Percentiles rank a stretch among this genome's conserved stretches.
Evolutionary conservation across 345 rosid genomes (phyloP).

Genomic region (Ceriops tagal): DNA sequence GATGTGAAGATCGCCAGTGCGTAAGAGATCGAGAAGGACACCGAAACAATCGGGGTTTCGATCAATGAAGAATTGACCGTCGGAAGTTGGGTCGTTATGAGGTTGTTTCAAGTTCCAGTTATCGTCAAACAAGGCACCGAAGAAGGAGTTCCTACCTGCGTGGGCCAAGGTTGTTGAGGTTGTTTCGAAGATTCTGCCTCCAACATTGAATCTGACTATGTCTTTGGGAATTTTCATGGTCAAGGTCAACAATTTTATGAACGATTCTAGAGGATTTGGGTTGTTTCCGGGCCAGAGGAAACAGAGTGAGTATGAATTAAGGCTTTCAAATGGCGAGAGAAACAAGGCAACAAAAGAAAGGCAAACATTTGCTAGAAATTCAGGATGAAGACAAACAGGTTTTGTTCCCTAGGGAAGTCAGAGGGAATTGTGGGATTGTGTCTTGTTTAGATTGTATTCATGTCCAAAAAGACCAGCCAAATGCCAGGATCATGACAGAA

Average conservation of each 20-base stretch:
- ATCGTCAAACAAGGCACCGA: slow-evolving; percentile 77
- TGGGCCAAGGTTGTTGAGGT: slow-evolving; percentile 90
- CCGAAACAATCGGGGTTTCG: slow-evolving; percentile 89
- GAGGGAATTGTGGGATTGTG: slow-evolving; percentile 22
- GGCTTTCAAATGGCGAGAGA: neutral
- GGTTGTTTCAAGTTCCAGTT: slow-evolving; percentile 56
- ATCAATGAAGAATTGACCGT: slow-evolving; percentile 59
- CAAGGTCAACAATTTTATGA: neutral
- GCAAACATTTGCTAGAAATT: slow-evolving; percentile 9
- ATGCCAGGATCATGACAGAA: neutral
- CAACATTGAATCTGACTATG: slow-evolving; percentile 75
- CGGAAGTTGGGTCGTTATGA: slow-evolving; percentile 4
- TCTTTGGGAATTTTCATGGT: slow-evolving; percentile 72
- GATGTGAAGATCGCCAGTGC: slow-evolving; percentile 84
- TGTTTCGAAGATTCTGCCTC: slow-evolving; percentile 85
- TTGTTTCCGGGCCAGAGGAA: neutral
- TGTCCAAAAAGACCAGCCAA: neutral
- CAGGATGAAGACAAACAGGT: neutral
- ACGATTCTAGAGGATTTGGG: neutral
- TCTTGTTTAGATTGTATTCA: neutral
- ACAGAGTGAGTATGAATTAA: slow-evolving; percentile 4
- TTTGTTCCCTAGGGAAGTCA: slow-evolving; percentile 16
- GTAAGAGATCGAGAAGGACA: slow-evolving; percentile 91
- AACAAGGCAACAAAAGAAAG: neutral
- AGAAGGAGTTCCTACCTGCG: slow-evolving; percentile 85